phyloP scores from a whole-genome alignment of 768 basidiomycete species.

The Tulasnella sp. region DNA sequence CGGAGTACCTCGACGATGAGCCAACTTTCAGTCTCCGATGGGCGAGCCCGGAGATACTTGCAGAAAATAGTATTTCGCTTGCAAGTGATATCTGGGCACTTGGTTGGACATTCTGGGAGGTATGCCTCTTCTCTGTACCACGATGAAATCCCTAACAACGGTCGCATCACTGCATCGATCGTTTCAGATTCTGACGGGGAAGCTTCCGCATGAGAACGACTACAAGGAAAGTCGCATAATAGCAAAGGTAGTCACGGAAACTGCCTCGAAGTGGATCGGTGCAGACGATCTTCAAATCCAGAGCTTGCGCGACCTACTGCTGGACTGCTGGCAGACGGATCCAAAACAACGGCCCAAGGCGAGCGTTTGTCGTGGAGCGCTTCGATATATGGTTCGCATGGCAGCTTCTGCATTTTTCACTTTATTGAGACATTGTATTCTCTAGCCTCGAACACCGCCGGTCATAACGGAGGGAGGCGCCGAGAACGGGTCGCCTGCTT shows the following conservation, averaged over 20 bases:
- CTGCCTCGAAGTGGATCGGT: not conserved
- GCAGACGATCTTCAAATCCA: not conserved
- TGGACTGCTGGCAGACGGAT: not conserved
- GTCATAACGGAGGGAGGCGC: too few relatives aligned
- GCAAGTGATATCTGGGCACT: not conserved
- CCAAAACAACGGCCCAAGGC: not conserved
- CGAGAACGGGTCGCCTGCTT: too few relatives aligned
- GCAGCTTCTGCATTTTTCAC: too few relatives aligned
- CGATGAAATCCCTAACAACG: not conserved
- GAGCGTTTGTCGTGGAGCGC: not conserved
- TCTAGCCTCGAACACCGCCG: too few relatives aligned
- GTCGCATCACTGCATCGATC: not conserved
- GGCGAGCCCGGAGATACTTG: not conserved
- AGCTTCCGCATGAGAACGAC: not conserved
- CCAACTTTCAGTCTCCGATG: not conserved
- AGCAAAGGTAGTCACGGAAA: not conserved
- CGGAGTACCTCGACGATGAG: not conserved
- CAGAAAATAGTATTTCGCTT: not conserved
- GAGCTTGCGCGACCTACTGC: not conserved
- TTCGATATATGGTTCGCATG: constrained; percentile 5
- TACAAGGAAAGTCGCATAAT: not conserved
- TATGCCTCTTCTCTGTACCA: not conserved
- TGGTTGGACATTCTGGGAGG: constrained; percentile 4
- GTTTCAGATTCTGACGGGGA: not conserved
- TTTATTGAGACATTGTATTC: too few relatives aligned